Conservation (phyloP, 495 filamentous ascomycete species). For the Neurospora tetraspora region DNA sequence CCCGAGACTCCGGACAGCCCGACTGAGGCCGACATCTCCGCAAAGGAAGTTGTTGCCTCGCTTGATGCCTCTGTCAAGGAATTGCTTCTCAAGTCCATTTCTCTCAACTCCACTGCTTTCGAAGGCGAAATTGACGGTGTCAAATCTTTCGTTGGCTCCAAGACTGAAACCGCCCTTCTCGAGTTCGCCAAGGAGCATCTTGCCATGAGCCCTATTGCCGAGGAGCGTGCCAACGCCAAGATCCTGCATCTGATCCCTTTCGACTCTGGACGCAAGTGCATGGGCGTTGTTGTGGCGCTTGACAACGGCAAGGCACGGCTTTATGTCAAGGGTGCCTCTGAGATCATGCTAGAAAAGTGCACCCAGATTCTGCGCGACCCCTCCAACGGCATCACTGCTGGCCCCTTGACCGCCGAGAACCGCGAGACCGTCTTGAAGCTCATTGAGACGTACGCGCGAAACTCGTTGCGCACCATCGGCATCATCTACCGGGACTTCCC, state of each 20-base stretch:
- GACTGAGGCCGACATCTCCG: conserved; percentile 13
- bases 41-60: conserved; percentile 26
- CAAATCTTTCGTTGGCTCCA: conserved; percentile 71
- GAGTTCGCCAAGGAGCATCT: conserved; percentile 64
- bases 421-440: conserved; percentile 49
- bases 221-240: conserved; percentile 60
- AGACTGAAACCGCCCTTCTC: conserved; percentile 80
- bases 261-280: conserved; percentile 80
- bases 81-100: conserved; percentile 63
- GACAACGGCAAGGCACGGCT: conserved; percentile 56
- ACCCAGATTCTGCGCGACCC: conserved; percentile 63
- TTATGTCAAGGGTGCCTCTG: conserved; percentile 81
- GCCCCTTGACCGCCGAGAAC: conserved; percentile 47
- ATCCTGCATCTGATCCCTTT: conserved; percentile 72
- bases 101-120: conserved; percentile 81
- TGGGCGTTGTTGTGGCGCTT: conserved; percentile 68
- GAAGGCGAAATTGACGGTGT: conserved; percentile 69
- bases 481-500: conserved; percentile 83
- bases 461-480: conserved; percentile 80
- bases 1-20: conserved; percentile 6
- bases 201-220: conserved; percentile 60
- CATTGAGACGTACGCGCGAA: conserved; percentile 68
- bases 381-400: conserved; percentile 44
- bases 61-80: conserved; percentile 51
- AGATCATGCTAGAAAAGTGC: conserved; percentile 69